phyloP scores from a whole-genome alignment of 1,284 basidiomycete genomes.

The Hymenochaete sp. region DNA sequence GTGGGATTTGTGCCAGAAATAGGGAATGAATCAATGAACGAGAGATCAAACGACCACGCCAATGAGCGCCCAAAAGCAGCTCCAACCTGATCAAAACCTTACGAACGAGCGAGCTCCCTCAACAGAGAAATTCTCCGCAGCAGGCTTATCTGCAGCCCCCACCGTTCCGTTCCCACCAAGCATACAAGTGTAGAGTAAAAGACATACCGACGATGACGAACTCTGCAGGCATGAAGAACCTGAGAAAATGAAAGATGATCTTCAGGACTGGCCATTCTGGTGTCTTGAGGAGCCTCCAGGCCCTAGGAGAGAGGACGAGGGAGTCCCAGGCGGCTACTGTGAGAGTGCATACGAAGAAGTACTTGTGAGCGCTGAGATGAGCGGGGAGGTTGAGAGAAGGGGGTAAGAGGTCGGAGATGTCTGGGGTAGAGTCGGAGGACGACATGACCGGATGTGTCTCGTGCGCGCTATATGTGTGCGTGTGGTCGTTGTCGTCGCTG shows the following conservation, averaged over 20 bases:
- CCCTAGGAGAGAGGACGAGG: slow-evolving; percentile 68
- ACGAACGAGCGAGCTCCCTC: too few relatives aligned
- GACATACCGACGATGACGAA: slow-evolving; percentile 63
- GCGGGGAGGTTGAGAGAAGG: slow-evolving; percentile 58
- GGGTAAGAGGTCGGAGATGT: slow-evolving; percentile 34
- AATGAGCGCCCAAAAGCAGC: too few relatives aligned
- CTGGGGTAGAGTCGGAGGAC: slow-evolving; percentile 6
- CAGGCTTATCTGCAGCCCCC: too few relatives aligned
- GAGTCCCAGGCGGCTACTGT: slow-evolving; percentile 82
- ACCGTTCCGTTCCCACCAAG: not conserved
- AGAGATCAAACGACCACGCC: too few relatives aligned
- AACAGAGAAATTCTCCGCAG: too few relatives aligned
- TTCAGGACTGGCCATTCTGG: slow-evolving; percentile 71
- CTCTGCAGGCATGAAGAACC: slow-evolving; percentile 67
- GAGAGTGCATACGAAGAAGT: slow-evolving; percentile 77
- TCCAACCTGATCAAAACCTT: too few relatives aligned
- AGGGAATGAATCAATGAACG: too few relatives aligned
- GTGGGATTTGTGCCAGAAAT: too few relatives aligned
- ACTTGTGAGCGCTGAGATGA: slow-evolving; percentile 74
- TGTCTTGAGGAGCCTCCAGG: slow-evolving; percentile 60
- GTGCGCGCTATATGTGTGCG: too few relatives aligned
- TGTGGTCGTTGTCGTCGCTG: too few relatives aligned
- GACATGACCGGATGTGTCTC: too few relatives aligned
- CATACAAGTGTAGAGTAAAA: not conserved
- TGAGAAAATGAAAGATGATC: slow-evolving; percentile 61